Evolutionary conservation across 306 rosid species (phyloP).

Genomic region (Delonix regia): DNA sequence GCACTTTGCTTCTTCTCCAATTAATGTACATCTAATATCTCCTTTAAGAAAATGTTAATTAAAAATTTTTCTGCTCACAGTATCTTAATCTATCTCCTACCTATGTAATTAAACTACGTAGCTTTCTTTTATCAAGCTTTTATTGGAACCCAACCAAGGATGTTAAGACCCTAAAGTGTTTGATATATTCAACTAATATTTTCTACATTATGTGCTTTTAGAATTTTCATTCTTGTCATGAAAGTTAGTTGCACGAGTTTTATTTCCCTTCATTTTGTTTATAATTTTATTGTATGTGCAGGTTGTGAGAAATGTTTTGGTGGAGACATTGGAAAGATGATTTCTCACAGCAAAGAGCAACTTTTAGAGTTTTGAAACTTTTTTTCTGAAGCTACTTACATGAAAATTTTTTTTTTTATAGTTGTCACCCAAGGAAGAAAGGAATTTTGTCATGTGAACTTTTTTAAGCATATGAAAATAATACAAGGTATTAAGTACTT

Average conservation of each 20-base stretch:
- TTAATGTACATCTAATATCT: too few species aligned
- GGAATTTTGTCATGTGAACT: slow-evolving; percentile 91
- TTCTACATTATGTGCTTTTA: not conserved
- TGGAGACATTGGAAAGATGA: slow-evolving; percentile 94
- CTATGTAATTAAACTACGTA: too few species aligned
- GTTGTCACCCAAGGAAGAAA: slow-evolving; percentile 94
- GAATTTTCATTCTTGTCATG: slow-evolving; percentile 1
- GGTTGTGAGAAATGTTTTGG: slow-evolving; percentile 89
- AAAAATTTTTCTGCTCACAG: too few species aligned
- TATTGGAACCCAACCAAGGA: too few species aligned
- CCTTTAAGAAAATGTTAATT: too few species aligned
- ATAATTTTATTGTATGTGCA: slow-evolving; percentile 40
- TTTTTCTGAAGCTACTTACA: slow-evolving; percentile 91
- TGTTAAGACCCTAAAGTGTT: not conserved
- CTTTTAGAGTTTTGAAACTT: slow-evolving; percentile 90
- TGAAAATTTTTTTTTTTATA: slow-evolving; percentile 84
- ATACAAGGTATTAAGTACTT: slow-evolving; percentile 86
- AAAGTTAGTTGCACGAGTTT: not conserved
- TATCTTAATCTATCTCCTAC: too few species aligned
- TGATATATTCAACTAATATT: slow-evolving; percentile 7
- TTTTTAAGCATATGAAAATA: slow-evolving; percentile 69
- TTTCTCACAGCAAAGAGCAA: slow-evolving; percentile 97
- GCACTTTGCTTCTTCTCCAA: too few species aligned
- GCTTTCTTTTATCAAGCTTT: too few species aligned
- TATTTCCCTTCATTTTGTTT: slow-evolving; percentile 23